Percentiles rank a stretch among this genome's conserved stretches.
Conservation (phyloP, 2,329 filamentous ascomycete species). For the Fusarium verticillioides region DNA sequence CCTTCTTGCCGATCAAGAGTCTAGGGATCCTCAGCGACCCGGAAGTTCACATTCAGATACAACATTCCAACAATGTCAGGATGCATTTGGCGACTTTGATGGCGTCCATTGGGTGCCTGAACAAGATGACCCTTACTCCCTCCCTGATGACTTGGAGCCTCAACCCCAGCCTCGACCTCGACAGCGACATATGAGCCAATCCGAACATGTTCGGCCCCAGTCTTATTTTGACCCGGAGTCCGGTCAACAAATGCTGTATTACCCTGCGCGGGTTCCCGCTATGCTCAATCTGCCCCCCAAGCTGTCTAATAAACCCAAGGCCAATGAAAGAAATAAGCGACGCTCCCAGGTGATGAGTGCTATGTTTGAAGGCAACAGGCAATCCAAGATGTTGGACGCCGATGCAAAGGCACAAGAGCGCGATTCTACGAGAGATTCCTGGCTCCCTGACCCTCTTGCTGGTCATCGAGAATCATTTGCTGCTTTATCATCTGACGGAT, state of each 20-base stretch:
- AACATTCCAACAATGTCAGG: conserved; percentile 73
- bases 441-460: conserved; percentile 60
- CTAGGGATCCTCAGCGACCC: conserved; percentile 42
- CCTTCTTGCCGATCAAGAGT: conserved; percentile 26
- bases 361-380: conserved; percentile 55
- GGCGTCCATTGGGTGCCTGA: conserved; percentile 78
- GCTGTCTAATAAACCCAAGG: conserved; percentile 78
- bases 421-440: conserved; percentile 47
- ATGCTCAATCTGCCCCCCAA: conserved; percentile 94
- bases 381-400: conserved; percentile 36
- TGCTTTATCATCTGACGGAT: conserved; percentile 46
- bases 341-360: conserved; percentile 78
- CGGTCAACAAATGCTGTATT: conserved; percentile 88
- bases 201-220: conserved; percentile 56
- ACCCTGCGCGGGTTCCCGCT: conserved; percentile 92
- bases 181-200: conserved; percentile 42
- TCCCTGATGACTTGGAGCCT: conserved; percentile 27
- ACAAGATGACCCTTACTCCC: conserved; percentile 44
- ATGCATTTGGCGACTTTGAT: conserved; percentile 83
- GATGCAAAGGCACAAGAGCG: conserved; percentile 19
- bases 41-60: conserved; percentile 65
- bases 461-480: conserved; percentile 52
- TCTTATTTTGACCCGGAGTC: conserved; percentile 73
- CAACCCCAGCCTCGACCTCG: conserved; percentile 31
- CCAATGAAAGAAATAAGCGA: conserved; percentile 72